phyloP scores from a whole-genome alignment of 2,329 filamentous ascomycete species.

The Seiridium cupressi region DNA sequence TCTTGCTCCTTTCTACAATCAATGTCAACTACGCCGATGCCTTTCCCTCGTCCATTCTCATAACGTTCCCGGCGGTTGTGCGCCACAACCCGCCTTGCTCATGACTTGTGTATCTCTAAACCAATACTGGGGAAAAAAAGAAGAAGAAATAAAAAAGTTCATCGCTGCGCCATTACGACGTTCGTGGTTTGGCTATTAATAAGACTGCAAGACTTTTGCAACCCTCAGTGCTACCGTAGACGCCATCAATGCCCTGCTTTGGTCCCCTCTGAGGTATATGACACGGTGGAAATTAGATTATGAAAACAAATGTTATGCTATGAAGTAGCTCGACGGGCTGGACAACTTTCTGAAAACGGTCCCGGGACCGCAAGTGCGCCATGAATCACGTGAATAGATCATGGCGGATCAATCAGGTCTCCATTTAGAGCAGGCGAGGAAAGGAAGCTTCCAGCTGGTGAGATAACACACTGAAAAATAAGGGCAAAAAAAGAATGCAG shows the following conservation, averaged over 20 bases:
- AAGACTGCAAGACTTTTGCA: background rate
- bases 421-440: background rate
- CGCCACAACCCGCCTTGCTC: too few relatives aligned
- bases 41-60: too few relatives aligned
- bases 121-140: background rate
- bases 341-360: background rate
- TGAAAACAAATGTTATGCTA: background rate
- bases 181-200: background rate
- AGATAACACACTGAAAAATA: background rate
- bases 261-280: slow-evolving; percentile 5
- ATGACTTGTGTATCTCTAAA: too few relatives aligned
- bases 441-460: background rate
- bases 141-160: background rate
- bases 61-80: too few relatives aligned
- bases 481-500: background rate
- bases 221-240: background rate
- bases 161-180: background rate
- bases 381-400: background rate
- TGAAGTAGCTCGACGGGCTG: background rate
- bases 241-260: background rate
- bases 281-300: slow-evolving; percentile 10
- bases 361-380: background rate
- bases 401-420: background rate
- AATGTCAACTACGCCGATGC: too few relatives aligned
- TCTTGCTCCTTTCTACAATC: too few relatives aligned